phyloP scores from a whole-genome alignment of 2,329 filamentous ascomycete genomes.

The Sarocladiaceae sp. region DNA sequence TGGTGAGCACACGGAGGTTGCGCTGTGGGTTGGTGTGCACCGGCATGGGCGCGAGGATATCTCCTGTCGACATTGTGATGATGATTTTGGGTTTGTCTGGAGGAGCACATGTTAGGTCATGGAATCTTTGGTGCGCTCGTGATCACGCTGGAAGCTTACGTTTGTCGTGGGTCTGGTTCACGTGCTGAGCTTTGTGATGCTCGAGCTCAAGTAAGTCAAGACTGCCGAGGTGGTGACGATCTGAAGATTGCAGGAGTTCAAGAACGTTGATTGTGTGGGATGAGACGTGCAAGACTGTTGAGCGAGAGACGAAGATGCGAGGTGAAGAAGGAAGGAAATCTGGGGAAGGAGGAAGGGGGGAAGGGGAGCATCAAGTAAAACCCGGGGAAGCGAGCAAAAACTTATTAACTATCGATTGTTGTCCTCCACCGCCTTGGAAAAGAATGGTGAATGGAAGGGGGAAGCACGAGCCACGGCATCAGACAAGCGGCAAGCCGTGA shows the following conservation, averaged over 20 bases:
- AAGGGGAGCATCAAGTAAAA: neutral
- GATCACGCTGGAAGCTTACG: neutral
- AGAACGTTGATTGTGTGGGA: too few species aligned
- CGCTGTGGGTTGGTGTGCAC: slow-evolving; percentile 41
- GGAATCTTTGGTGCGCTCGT: neutral
- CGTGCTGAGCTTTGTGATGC: too few species aligned
- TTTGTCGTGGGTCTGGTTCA: neutral
- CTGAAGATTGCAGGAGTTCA: too few species aligned
- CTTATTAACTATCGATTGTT: neutral
- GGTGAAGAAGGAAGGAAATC: slow-evolving; percentile 7
- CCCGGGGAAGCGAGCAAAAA: slow-evolving; percentile 3
- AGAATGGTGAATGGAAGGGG: neutral
- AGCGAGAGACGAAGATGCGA: neutral
- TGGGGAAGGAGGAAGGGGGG: slow-evolving; percentile 4
- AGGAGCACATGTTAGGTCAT: neutral
- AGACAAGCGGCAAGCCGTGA: neutral
- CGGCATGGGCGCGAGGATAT: slow-evolving; percentile 39
- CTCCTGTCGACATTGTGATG: slow-evolving; percentile 12
- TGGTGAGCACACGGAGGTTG: slow-evolving; percentile 38
- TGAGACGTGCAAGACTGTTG: neutral
- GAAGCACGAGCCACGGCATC: neutral
- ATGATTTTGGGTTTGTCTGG: neutral
- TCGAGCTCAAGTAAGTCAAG: too few species aligned
- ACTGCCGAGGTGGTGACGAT: too few species aligned
- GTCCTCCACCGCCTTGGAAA: neutral